Percentiles rank a stretch among this genome's conserved stretches.
phyloP scores from a whole-genome alignment of 352 stramenopile species.

The Pythium inflatum region DNA sequence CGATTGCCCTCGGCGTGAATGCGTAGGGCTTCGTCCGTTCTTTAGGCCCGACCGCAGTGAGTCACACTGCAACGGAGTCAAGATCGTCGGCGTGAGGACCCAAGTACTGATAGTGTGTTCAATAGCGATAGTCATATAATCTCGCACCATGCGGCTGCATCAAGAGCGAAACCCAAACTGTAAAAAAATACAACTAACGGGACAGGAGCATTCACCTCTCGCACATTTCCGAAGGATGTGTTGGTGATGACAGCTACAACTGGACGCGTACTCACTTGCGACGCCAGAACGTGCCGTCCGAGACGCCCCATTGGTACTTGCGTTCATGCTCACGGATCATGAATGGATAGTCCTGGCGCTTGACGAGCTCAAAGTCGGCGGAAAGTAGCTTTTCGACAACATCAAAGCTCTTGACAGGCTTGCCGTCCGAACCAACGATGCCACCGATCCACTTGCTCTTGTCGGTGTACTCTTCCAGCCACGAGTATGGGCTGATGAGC shows the following conservation, averaged over 20 bases:
- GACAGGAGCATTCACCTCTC: constrained; percentile 23
- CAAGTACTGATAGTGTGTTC: constrained; percentile 37
- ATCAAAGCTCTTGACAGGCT: constrained; percentile 69
- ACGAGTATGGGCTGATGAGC: constrained; percentile 97
- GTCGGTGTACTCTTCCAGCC: constrained; percentile 96
- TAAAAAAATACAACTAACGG: constrained; percentile 30
- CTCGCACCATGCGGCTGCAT: not conserved
- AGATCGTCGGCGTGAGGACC: not conserved
- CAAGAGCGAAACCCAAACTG: constrained; percentile 27
- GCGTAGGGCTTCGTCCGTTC: no score
- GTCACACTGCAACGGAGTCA: no score
- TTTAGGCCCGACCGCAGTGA: no score
- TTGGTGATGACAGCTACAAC: not conserved
- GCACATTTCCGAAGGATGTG: no score
- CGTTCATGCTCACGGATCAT: constrained; percentile 92
- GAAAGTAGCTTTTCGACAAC: constrained; percentile 62
- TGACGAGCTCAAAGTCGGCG: constrained; percentile 77
- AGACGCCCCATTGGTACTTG: constrained; percentile 94
- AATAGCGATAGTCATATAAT: constrained; percentile 40
- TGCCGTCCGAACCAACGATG: constrained; percentile 42
- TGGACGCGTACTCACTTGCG: constrained; percentile 47
- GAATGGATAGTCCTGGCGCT: constrained; percentile 87
- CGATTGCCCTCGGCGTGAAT: constrained; percentile 82
- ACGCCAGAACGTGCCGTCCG: constrained; percentile 86
- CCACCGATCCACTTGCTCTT: constrained; percentile 88